These are phyloP conservation scores for Apiospora aurea DNA, from an alignment of 2,329 filamentous ascomycete genomes.

Conservation along the genomic window DNA sequence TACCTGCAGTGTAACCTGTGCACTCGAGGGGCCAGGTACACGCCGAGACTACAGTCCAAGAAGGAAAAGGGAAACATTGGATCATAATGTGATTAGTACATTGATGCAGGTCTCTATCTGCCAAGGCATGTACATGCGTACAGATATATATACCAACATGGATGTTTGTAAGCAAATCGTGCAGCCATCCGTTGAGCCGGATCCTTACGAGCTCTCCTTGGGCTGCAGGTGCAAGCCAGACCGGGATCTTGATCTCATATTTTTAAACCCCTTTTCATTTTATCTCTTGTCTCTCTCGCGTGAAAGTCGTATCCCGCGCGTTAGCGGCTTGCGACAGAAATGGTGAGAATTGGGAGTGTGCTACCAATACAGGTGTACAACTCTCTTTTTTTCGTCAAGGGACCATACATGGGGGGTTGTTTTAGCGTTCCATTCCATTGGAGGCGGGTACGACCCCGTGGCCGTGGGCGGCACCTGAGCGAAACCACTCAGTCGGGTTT, in stretches of 20 bases:
- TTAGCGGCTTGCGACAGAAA: background rate
- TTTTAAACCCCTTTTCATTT: background rate
- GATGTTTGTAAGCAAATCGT: background rate
- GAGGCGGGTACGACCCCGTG: slow-evolving; percentile 25
- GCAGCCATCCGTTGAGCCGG: background rate
- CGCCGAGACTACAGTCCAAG: background rate
- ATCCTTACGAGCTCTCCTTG: background rate
- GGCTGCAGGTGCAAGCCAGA: too few relatives aligned
- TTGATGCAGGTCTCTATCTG: background rate
- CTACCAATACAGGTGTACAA: background rate
- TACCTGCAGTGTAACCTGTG: background rate
- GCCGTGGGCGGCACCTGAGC: slow-evolving; percentile 26
- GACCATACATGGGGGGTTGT: background rate
- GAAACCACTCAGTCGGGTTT: slow-evolving; percentile 22
- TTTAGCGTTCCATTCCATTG: background rate
- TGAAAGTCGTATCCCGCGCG: too few relatives aligned
- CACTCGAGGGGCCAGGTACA: background rate
- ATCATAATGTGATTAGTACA: background rate
- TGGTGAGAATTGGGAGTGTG: background rate
- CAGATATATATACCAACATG: background rate
- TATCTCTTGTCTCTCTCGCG: background rate
- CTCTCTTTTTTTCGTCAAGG: background rate
- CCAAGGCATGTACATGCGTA: background rate
- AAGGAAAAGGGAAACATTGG: background rate
- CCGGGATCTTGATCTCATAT: background rate